Evolutionary conservation across 2,329 filamentous ascomycete genomes (phyloP), one percentile per base, ranked within the genome.

Genomic region (Cladosporium sp.): DNA sequence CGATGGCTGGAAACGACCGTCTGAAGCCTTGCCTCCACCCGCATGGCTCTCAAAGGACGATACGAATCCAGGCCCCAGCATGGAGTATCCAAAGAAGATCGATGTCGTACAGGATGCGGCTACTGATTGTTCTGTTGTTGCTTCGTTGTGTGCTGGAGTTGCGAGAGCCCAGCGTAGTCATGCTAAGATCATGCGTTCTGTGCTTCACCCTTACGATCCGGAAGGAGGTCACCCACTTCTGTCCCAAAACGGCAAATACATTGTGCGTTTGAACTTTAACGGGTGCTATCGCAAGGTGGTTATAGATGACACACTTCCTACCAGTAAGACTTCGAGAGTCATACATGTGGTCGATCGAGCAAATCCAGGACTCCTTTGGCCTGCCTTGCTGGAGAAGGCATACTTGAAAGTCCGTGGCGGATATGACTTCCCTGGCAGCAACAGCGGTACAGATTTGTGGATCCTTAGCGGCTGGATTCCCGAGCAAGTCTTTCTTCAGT

Each of bases 341-440:
- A 85, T 99, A 3, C 93, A 96, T 77, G 93, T 98, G 11, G 86
- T 96, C 55, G 94, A 98, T 73, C 87, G 92, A 41, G 89, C 89
- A 51, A 93, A 97, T 69, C 90, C 91, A 4, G 83, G 81, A n/a
- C 82, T 96, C 15, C 80, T 98, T 15, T 98, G 94, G 93, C 95
- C 95, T 6, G 93, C 94, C 2, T 83, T 99, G 4, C 82, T 98
- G 18, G 95, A 99, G 76, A 99, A 99, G 76, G 95, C 95, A 0
- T 99, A 99, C 72, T 82, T 99, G 1, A 99, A 98, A 80, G 88
- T 98, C 12, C 87, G 94, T 65, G 95, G 95, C 32, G 95, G 95
- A 38, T 99, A 99, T 76, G 93, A 99, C 74, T 99, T 99, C 71
- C 94, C 95, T 0, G 95, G 95, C 8, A 98, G 95, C 74, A 98